Evolutionary conservation across 2,329 filamentous ascomycete genomes (phyloP).

Genomic region (Trichoderma sp.): DNA sequence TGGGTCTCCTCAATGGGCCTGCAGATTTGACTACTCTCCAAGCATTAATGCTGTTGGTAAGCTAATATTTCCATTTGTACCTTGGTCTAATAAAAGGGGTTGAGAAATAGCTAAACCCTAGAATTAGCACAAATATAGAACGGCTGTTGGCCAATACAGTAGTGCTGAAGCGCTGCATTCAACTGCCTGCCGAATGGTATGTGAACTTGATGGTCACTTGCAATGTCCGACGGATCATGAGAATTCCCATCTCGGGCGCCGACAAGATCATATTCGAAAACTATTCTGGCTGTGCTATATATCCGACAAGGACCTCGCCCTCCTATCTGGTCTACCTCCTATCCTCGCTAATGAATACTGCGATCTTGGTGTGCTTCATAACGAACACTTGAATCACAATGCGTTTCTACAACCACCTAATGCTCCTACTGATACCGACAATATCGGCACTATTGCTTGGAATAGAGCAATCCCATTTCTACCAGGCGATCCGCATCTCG

Average conservation of each 20-base stretch:
- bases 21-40: neutral
- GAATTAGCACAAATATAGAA: neutral
- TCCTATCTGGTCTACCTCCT: neutral
- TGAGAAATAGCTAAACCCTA: neutral
- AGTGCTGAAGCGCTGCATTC: neutral
- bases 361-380: neutral
- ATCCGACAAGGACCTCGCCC: neutral
- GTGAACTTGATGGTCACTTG: neutral
- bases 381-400: neutral
- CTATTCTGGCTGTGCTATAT: conserved; percentile 1
- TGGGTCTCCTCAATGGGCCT: neutral
- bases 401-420: neutral
- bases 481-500: neutral
- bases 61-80: accelerated
- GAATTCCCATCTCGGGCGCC: neutral
- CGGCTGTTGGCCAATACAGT: neutral
- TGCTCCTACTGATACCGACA: neutral
- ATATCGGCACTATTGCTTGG: neutral
- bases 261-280: neutral
- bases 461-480: neutral
- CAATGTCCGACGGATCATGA: neutral
- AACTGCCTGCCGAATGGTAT: neutral
- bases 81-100: neutral
- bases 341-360: neutral
- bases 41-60: neutral